Base-by-base conservation (phyloP, 2,329 filamentous ascomycete genomes). In the Beauveria sp. region DNA sequence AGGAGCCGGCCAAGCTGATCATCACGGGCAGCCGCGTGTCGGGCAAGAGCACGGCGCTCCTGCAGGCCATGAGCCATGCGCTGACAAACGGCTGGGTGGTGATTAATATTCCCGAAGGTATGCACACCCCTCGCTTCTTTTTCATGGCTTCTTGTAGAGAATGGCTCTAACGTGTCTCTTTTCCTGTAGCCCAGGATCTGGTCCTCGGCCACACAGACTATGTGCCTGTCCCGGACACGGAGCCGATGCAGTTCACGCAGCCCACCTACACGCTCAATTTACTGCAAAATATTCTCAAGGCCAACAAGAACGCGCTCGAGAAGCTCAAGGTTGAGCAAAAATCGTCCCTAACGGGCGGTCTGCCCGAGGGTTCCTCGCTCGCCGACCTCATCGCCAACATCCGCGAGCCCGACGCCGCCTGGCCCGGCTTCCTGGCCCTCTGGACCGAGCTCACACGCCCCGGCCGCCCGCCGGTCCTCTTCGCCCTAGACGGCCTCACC, bases 41-140 rank as follows among this genome's bases (percentile, higher is more conserved):
- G 16, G 95, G 95, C 42, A 99, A 98, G 83, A 96, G 90, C 72
- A 85, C 95, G 68, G 77, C 96, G 69, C 75, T 96, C 69, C 79
- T 96, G 51, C 93, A 98, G 77, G 89, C 89, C 45, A 86, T 96
- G 83, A 80, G 89, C 20, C 88, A 93, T 75, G 93, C 86, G 1
- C 87, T 93, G 66, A 73, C 93, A 69, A 91, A 91, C 73, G 83
- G 89, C 31, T 98, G 93, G 91, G 81, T 96, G 50, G 92, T 98
- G 52, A 82, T 99, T 63, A 88, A 90, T 70, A 82, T 98, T 57
- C 93, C 95, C 43, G 92, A 99, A 77, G 89, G 93, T 96, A 80
- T 69, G 81, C 4, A 49, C 9, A 54, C 12, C 16, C n/a, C n/a
- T 22, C 9, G 6, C 12, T 51, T 16, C 28, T 9, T 38, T 38